Base-by-base conservation (phyloP, 2,329 filamentous ascomycete genomes). In the Fonsecaea pedrosoi region DNA sequence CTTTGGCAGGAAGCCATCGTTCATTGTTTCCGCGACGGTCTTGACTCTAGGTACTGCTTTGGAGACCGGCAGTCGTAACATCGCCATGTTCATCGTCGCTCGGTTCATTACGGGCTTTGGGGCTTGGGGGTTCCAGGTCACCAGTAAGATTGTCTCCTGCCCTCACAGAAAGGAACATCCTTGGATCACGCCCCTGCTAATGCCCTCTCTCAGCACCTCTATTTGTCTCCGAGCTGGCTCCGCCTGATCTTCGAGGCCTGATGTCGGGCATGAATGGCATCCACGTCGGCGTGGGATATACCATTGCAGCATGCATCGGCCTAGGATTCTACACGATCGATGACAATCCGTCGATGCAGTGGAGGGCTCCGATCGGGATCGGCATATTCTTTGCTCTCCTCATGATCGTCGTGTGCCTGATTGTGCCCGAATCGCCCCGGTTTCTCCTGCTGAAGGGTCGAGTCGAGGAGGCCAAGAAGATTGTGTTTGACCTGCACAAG, bases 1-100 rank as follows among this genome's bases (percentile, higher is more conserved):
- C 68, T 86, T 77, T 72, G 89, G 88, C n/a, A 83, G 89, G 62
- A 84, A 84, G 55, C 72, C 70, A 13, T 81, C 82, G 25, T 80
- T 92, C 32, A 37, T 54, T 21, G 58, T 42, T 12, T 68, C 62
- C 32, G 18, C 37, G 3, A 18, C 65, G 2, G 30, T 68, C 34
- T 42, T 54, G 9, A 30, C 65, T 4, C 34, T 68, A 2, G 66
- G 66, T 2, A 54, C 58, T 0, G 66, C 38, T 4, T 12, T 68
- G 8, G 32, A 62, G 8, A 42, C 25, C 9, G 66, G 66, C 2
- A 21, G 50, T 25, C 13, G 15, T 12, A 63, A 60, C 35, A 42
- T 50, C 3, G 15, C 25, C 57, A 68, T 66, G 62, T 68, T 62
- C 63, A 66, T 68, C n/a, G 57, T 55, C 9, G 66, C 35, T 13